Evolutionary conservation across 805 yeast genomes (phyloP).

Genomic region (Torulaspora delbrueckii): DNA sequence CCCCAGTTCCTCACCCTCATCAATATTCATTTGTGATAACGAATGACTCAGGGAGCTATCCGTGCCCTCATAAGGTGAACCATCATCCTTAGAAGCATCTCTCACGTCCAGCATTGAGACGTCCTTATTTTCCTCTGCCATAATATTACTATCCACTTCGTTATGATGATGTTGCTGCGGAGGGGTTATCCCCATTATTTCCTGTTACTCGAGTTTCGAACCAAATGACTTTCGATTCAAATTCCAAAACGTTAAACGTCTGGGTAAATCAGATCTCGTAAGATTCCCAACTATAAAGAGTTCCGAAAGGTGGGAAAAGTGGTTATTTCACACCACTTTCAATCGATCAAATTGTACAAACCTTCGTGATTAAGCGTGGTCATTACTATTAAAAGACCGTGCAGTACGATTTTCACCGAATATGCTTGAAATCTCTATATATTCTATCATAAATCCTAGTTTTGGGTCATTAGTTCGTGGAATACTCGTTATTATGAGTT

Average conservation of each 20-base stretch:
- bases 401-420: background rate
- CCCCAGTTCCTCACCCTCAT: constrained; percentile 24
- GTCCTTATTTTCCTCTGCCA: constrained; percentile 22
- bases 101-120: constrained; percentile 29
- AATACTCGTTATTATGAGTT: background rate
- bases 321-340: background rate
- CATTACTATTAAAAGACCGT: background rate
- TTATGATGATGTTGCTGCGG: constrained; percentile 6
- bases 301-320: background rate
- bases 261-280: background rate
- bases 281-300: background rate
- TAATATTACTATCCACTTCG: background rate
- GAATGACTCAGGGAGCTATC: constrained; percentile 25
- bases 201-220: background rate
- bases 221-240: background rate
- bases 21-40: constrained; percentile 36
- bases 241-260: background rate
- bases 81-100: constrained; percentile 17
- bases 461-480: constrained; percentile 1
- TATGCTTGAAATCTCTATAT: background rate
- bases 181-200: constrained; percentile 4
- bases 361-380: background rate
- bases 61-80: constrained; percentile 4
- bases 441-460: constrained; percentile 3
- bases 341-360: background rate